Evolutionary conservation across 441 rosid genomes (phyloP).

Genomic region (Gossypium aridum): DNA sequence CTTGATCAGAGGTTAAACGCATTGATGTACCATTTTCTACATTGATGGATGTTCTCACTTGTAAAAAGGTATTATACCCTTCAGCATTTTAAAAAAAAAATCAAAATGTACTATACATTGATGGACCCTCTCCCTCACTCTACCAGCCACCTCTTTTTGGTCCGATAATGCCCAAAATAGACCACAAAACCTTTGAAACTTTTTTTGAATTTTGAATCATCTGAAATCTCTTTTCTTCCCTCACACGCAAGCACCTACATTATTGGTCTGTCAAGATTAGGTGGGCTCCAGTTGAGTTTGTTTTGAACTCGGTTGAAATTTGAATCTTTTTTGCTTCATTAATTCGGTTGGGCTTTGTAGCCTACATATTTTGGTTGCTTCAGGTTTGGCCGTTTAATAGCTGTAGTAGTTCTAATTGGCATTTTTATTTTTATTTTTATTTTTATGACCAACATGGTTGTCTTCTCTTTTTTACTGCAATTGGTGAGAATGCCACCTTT

Average conservation of each 20-base stretch:
- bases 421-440: not conserved
- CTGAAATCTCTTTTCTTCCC: not conserved
- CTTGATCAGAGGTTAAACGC: constrained; percentile 47
- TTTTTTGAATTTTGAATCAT: not conserved
- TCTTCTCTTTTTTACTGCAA: not conserved
- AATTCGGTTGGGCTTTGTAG: constrained; percentile 3
- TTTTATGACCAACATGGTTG: not conserved
- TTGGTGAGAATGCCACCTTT: not conserved
- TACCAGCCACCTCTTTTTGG: not conserved
- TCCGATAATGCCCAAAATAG: not conserved
- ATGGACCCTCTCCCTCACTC: not conserved
- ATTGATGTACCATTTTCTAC: constrained; percentile 33
- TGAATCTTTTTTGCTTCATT: not conserved
- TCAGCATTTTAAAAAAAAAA: not conserved
- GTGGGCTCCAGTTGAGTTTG: not conserved
- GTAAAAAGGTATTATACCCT: constrained; percentile 33
- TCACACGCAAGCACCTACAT: not conserved
- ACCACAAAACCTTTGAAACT: not conserved
- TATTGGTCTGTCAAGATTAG: not conserved
- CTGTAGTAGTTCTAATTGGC: not conserved
- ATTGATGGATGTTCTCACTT: constrained; percentile 48
- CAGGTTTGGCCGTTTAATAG: not conserved
- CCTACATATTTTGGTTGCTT: not conserved
- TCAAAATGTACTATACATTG: not conserved
- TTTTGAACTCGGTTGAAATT: not conserved